A percentile compares a stretch with the other conserved stretches of the same genome.
Conservation (phyloP, 352 stramenopile species). For the Globisporangium recalcitrans region DNA sequence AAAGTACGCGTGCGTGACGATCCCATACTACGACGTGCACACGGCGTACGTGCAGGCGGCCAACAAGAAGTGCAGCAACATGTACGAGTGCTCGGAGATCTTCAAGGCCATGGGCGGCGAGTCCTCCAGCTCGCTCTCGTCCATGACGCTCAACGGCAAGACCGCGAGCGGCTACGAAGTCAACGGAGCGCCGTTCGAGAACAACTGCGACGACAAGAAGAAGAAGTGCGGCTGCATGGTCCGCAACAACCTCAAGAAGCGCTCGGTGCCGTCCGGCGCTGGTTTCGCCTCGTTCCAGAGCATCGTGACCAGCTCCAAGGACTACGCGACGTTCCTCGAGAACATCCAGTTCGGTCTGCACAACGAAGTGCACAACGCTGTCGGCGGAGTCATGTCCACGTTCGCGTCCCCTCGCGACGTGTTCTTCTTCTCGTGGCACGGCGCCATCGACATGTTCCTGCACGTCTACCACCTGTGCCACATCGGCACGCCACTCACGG, state of each 20-base stretch:
- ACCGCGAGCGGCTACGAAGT: slow-evolving; percentile 28
- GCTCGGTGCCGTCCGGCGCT: slow-evolving; percentile 34
- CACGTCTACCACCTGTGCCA: slow-evolving; percentile 63
- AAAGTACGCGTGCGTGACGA: slow-evolving; percentile 57
- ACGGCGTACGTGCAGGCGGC: slow-evolving; percentile 48
- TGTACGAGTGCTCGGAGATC: slow-evolving; percentile 62
- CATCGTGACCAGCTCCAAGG: slow-evolving; percentile 35
- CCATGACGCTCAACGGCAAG: slow-evolving; percentile 27
- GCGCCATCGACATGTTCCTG: slow-evolving; percentile 61
- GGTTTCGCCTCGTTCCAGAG: slow-evolving; percentile 51
- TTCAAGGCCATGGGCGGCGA: slow-evolving; percentile 24
- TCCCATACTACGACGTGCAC: slow-evolving; percentile 77
- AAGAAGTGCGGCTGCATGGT: slow-evolving; percentile 33
- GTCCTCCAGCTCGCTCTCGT: slow-evolving; percentile 3
- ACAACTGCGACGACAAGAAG: slow-evolving; percentile 37
- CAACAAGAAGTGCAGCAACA: slow-evolving; percentile 42
- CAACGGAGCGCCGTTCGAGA: slow-evolving; percentile 29
- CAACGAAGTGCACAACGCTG: slow-evolving; percentile 52
- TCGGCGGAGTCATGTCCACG: slow-evolving; percentile 50
- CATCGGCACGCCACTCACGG: slow-evolving; percentile 41
- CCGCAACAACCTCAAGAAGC: slow-evolving; percentile 35
- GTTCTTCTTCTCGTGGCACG: slow-evolving; percentile 74
- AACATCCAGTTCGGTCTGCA: slow-evolving; percentile 55
- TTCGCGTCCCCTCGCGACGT: slow-evolving; percentile 42
- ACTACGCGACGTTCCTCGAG: slow-evolving; percentile 57